These are phyloP conservation scores for Yarrowia sp. DNA, from an alignment of 805 yeast genomes.

Conservation along the genomic window DNA sequence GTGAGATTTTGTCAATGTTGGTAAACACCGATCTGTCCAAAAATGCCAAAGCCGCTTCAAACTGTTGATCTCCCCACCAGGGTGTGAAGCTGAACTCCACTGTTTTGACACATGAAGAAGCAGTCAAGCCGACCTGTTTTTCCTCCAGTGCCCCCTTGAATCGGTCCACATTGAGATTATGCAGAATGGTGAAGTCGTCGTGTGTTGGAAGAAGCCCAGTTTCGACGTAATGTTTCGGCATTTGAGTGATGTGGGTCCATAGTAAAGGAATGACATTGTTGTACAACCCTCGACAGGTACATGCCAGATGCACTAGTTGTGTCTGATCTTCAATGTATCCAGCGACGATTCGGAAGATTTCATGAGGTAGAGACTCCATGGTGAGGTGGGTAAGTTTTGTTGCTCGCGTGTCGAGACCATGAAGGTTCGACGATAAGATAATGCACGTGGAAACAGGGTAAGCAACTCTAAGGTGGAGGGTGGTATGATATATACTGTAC, in stretches of 20 bases:
- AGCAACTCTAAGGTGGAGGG: background rate
- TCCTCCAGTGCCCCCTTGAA: background rate
- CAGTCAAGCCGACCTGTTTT: background rate
- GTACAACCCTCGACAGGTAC: background rate
- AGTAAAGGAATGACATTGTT: background rate
- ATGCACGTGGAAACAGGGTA: conserved; percentile 5
- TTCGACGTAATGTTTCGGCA: conserved; percentile 6
- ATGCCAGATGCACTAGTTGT: background rate
- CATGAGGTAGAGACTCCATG: conserved; percentile 4
- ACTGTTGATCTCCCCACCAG: conserved; percentile 20
- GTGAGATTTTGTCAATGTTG: background rate
- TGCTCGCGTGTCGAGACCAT: background rate
- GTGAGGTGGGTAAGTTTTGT: too few relatives aligned
- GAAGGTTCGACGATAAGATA: conserved; percentile 14
- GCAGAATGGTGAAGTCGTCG: conserved; percentile 1
- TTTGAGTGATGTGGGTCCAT: conserved; percentile 12
- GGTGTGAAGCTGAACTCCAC: conserved; percentile 16
- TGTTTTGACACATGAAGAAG: background rate
- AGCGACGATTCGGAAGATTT: conserved; percentile 1
- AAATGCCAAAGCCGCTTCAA: background rate
- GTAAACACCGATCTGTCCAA: background rate
- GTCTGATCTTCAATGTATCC: background rate
- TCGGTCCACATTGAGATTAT: background rate
- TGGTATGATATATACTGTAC: too few relatives aligned
- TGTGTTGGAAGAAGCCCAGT: background rate